Percentiles rank a stretch among this genome's conserved stretches.
These are phyloP conservation scores for Danielozyma ontarioensis DNA, from an alignment of 805 yeast species.

Conservation along the genomic window DNA sequence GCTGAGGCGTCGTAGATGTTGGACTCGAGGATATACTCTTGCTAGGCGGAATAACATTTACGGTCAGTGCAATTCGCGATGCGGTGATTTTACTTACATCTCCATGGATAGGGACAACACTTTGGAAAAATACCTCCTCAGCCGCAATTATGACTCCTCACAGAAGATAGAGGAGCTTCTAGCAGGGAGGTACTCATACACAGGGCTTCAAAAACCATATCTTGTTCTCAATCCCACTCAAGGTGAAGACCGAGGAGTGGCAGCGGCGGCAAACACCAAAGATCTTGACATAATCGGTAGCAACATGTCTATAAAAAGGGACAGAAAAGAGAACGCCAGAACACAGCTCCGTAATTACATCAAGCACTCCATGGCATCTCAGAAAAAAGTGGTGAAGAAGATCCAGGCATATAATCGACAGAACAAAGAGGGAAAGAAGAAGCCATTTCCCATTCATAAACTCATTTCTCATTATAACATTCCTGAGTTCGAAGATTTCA, in stretches of 20 bases:
- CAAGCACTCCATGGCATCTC: slow-evolving; percentile 30
- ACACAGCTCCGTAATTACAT: slow-evolving; percentile 40
- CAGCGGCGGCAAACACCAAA: slow-evolving; percentile 8
- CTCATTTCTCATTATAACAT: slow-evolving; percentile 21
- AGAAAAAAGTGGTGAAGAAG: slow-evolving; percentile 31
- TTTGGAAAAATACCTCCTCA: slow-evolving; percentile 43
- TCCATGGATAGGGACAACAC: slow-evolving; percentile 39
- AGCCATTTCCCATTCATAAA: slow-evolving; percentile 18
- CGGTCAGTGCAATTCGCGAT: slow-evolving; percentile 2
- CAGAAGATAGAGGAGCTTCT: slow-evolving; percentile 36
- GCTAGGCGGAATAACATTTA: background rate
- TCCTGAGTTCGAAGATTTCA: slow-evolving; percentile 46
- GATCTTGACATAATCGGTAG: slow-evolving; percentile 9
- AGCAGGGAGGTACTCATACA: slow-evolving; percentile 39
- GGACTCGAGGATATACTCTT: slow-evolving; percentile 1
- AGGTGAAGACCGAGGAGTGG: slow-evolving; percentile 7
- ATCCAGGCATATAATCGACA: slow-evolving; percentile 26
- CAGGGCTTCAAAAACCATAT: slow-evolving; percentile 44
- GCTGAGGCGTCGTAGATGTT: slow-evolving; percentile 2
- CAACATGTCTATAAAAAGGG: background rate
- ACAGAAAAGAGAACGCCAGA: slow-evolving; percentile 27
- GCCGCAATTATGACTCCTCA: slow-evolving; percentile 37
- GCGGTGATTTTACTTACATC: no score
- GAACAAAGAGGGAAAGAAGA: slow-evolving; percentile 9
- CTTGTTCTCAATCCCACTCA: slow-evolving; percentile 37